Evolutionary conservation across 2,329 filamentous ascomycete genomes (phyloP).

Genomic region (Trichoderma asperellum): DNA sequence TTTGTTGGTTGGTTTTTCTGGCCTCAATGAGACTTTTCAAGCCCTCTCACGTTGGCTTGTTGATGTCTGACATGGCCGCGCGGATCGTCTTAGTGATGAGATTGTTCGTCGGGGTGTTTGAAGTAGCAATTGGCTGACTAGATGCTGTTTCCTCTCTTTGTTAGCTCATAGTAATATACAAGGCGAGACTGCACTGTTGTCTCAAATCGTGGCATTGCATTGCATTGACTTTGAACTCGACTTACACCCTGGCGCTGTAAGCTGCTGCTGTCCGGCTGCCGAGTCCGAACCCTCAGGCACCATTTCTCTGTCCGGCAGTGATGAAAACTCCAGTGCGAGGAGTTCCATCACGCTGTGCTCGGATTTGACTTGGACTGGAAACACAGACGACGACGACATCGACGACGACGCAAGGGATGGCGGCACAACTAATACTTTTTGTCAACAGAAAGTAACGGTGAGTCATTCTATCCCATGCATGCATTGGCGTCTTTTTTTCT

Average conservation of each 20-base stretch:
- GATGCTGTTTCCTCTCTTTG: not conserved
- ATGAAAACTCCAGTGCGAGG: slow-evolving; percentile 34
- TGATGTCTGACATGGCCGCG: slow-evolving; percentile 37
- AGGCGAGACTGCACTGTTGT: not conserved
- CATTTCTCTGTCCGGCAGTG: slow-evolving; percentile 37
- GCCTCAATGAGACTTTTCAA: not conserved
- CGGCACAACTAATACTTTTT: not conserved
- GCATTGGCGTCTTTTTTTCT: not conserved
- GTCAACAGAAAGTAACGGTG: not conserved
- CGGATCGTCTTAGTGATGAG: slow-evolving; percentile 41
- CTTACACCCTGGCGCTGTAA: slow-evolving; percentile 4
- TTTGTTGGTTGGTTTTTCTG: not conserved
- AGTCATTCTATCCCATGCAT: not conserved
- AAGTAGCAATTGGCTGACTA: not conserved
- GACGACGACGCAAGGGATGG: not conserved
- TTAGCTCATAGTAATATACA: not conserved
- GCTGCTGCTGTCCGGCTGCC: not conserved
- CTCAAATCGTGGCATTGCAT: not conserved
- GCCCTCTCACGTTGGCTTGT: slow-evolving; percentile 27
- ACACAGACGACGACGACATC: not conserved
- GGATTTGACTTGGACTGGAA: slow-evolving; percentile 31
- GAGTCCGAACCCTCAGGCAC: not conserved
- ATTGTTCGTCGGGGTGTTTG: slow-evolving; percentile 36
- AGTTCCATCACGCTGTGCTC: slow-evolving; percentile 37
- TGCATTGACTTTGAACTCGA: not conserved